Evolutionary conservation across 139 green algal genomes (phyloP), one percentile per base, ranked within the genome.

Genomic region (Chlamydomonas schloesseri): DNA sequence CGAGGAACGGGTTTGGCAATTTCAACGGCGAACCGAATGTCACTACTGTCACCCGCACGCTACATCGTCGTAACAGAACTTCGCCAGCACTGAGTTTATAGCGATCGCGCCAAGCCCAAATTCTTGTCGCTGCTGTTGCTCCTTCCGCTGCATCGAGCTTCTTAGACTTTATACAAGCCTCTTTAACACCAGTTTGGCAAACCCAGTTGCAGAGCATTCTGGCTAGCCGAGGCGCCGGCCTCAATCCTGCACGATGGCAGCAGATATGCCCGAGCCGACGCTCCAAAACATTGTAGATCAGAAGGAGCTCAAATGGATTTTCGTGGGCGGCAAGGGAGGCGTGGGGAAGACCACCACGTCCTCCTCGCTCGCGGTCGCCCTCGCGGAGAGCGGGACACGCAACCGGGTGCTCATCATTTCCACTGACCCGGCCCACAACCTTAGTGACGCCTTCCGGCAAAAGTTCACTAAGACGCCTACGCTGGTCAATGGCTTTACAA

Each of bases 351-450:
- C 96, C 0, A 99, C 97, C 1, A 97, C 92, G 65, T 96, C 94
- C 23, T 97, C 94, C 88, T 96, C 92, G 83, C 86, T 99, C 62
- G 96, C 97, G 0, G 90, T 98, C 67, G 96, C 97, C 89, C 92
- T 99, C 67, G 94, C 97, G 17, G 79, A 85, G 47, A 47, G 24
- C 3, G 88, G 71, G 26, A 87, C 93, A 26, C 84, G 97, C 31
- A 72, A 96, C 17, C 98, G 90, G 57, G 97, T 99, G 81, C 93
- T 99, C 2, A 97, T 99, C 81, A 99, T 99, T 36, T 98, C 95
- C 17, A 99, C 97, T 0, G 97, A 99, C 69, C 97, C 97, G 17
- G 97, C 97, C 13, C 97, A 99, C 90, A 99, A 99, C 90, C 90
- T 99, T 21, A 97, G 92, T 83, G 97, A 99, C 64, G 97, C 97